Evolutionary conservation across 2,329 filamentous ascomycete species (phyloP), one percentile per base, ranked within the genome.

Genomic region (Neopestalotiopsis sp.): DNA sequence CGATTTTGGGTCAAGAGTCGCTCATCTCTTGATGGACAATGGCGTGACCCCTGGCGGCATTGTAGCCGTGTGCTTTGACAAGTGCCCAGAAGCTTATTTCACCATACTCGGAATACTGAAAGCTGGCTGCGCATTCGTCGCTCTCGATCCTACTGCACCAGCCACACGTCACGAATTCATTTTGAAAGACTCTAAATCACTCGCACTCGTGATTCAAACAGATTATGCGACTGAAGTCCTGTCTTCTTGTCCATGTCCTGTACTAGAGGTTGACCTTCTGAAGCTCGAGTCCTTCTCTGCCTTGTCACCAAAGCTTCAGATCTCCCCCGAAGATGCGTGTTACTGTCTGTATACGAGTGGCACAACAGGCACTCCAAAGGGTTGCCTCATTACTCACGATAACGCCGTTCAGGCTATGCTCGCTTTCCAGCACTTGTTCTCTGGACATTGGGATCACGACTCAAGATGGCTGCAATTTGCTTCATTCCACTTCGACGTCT

Each of bases 391-490:
- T 61, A 97, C 92, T 0, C 95, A 98, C 75, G 90, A 94, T 65
- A 98, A 97, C 77, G 89, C 92, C 0, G 92, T 97, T 0, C 95
- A 98, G 77, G 94, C 94, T 32, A 94, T 98, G 89, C 87, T 95
- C 67, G 90, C 94, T 0, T 98, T 98, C 78, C 91, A 94, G 74
- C 84, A 90, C 38, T 85, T 98, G 0, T 97, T 98, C 76, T 80
- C 81, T 5, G 89, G 87, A 0, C 92, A 94, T 74, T 97, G 94
- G 93, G 86, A 92, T 56, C 75, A 84, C 0, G 77, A 87, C 0
- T 97, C 94, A 0, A 89, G 92, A 69, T 98, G 94, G 91, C 84
- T 98, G 0, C 95, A 98, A 76, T 98, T 98, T 76, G 95, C 95
- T 1, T 95, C 94, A 0, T 94, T 97, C 68, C 95, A 97, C 79